Evolutionary conservation across 225 moss, liverwort and hornwort genomes (phyloP).

Genomic region (Marchantia polymorpha): DNA sequence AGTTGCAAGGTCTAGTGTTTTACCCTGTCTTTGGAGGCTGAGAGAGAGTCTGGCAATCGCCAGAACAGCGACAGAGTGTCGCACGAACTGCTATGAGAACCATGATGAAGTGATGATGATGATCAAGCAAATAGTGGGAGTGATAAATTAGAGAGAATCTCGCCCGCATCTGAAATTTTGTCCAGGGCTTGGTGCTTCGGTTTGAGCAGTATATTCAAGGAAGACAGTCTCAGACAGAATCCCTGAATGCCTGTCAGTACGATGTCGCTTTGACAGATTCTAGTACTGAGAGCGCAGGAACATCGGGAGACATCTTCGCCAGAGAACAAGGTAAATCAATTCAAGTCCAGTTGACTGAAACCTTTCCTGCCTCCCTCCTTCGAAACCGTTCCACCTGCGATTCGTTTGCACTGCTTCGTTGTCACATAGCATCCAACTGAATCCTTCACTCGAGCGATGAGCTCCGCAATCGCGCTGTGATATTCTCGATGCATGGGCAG

Average conservation of each 20-base stretch:
- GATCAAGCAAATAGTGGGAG: no score
- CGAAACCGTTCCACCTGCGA: neutral
- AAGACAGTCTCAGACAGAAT: neutral
- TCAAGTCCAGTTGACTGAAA: neutral
- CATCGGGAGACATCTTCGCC: slow-evolving; percentile 77
- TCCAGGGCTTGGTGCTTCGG: neutral
- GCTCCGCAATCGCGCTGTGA: neutral
- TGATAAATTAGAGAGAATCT: neutral
- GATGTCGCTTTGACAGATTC: slow-evolving; percentile 49
- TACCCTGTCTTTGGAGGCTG: neutral
- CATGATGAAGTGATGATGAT: no score
- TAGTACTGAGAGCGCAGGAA: slow-evolving; percentile 93
- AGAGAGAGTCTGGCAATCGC: neutral
- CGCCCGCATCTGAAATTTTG: neutral
- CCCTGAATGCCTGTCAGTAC: slow-evolving; percentile 5
- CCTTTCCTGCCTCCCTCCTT: neutral
- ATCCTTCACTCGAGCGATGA: no score
- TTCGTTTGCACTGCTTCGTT: no score
- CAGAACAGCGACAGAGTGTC: neutral
- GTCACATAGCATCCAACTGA: no score
- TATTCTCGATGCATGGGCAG: slow-evolving; percentile 34
- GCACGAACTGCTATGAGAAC: neutral
- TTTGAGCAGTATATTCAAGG: neutral
- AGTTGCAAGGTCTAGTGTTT: neutral
- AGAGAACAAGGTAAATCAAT: slow-evolving; percentile 69